A percentile compares a stretch with the other conserved stretches of the same genome.
phyloP scores from a whole-genome alignment of 164 flowering plant species.

The Aristolochia californica region DNA sequence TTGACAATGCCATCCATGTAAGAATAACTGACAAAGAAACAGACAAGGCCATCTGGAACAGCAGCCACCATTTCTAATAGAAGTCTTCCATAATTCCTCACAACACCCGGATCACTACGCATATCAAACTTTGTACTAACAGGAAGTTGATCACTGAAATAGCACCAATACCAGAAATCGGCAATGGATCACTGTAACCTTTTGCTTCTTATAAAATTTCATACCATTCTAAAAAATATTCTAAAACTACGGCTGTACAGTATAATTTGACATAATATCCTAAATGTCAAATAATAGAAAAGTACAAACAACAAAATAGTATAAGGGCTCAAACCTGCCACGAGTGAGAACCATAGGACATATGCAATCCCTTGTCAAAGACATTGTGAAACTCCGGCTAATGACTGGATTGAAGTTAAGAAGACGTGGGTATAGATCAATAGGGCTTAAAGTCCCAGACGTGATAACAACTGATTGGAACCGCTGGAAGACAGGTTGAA shows the following conservation, averaged over 20 bases:
- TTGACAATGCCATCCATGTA: conserved; percentile 97
- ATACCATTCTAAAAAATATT: no score
- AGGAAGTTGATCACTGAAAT: conserved; percentile 94
- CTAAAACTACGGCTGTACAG: no score
- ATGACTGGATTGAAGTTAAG: conserved; percentile 94
- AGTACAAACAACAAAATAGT: no score
- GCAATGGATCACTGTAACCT: no score
- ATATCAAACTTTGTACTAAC: conserved; percentile 97
- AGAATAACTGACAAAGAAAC: conserved; percentile 98
- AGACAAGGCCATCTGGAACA: conserved; percentile 98
- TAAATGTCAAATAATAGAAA: no score
- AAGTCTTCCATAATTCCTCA: conserved; percentile 92
- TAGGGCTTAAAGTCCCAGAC: conserved; percentile 95
- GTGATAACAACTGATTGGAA: conserved; percentile 97
- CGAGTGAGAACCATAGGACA: conserved; percentile 99
- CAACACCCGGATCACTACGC: conserved; percentile 97
- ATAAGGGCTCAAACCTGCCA: conserved; percentile 57
- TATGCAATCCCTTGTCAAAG: conserved; percentile 95
- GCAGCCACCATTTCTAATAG: conserved; percentile 94
- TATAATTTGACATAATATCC: no score
- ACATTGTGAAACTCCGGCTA: conserved; percentile 94
- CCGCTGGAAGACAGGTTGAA: conserved; percentile 93
- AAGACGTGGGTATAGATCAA: conserved; percentile 95
- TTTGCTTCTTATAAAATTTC: no score
- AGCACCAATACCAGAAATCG: background rate